Conservation (phyloP, 495 filamentous ascomycete species). For the Lasiosphaeria miniovina region DNA sequence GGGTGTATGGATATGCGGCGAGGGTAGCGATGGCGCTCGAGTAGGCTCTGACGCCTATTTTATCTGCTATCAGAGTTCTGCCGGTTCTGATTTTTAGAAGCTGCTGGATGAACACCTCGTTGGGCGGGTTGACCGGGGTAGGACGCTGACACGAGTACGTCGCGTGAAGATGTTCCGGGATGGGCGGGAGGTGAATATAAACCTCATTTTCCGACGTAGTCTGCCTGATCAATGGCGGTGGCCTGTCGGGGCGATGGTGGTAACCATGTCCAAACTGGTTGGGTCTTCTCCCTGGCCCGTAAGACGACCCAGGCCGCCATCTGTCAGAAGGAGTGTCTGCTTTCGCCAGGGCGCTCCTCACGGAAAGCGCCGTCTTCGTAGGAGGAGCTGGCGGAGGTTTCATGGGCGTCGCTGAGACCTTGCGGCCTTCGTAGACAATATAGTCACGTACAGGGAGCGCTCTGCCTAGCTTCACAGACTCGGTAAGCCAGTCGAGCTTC, state of each 20-base stretch:
- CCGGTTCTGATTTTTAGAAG: constrained; percentile 72
- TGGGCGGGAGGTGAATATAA: constrained; percentile 44
- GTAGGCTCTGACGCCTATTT: constrained; percentile 83
- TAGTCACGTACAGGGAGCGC: constrained; percentile 60
- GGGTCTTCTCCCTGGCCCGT: constrained; percentile 9
- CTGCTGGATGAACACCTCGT: constrained; percentile 70
- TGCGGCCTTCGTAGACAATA: constrained; percentile 62
- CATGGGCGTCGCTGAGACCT: constrained; percentile 17
- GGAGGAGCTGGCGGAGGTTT: constrained; percentile 15
- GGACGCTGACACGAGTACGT: constrained; percentile 80
- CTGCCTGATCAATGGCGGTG: constrained; percentile 43
- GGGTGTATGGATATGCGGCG: constrained; percentile 68
- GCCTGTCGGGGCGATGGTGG: constrained; percentile 7
- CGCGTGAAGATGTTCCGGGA: constrained; percentile 69
- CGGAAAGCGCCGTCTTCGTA: constrained; percentile 22
- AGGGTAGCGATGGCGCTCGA: constrained; percentile 80
- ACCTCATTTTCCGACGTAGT: constrained; percentile 72
- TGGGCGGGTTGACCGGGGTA: constrained; percentile 66
- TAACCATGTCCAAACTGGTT: constrained; percentile 1
- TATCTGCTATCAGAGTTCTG: constrained; percentile 66
- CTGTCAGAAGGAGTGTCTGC: constrained; percentile 21
- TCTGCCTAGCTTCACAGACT: constrained; percentile 52
- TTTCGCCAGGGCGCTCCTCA: constrained; percentile 36
- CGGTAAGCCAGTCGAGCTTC: constrained; percentile 71
- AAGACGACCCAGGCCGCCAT: constrained; percentile 18